A percentile compares a stretch with the other conserved stretches of the same genome.
Evolutionary conservation across 2,329 filamentous ascomycete species (phyloP).

Genomic region (Botrytis medusae): DNA sequence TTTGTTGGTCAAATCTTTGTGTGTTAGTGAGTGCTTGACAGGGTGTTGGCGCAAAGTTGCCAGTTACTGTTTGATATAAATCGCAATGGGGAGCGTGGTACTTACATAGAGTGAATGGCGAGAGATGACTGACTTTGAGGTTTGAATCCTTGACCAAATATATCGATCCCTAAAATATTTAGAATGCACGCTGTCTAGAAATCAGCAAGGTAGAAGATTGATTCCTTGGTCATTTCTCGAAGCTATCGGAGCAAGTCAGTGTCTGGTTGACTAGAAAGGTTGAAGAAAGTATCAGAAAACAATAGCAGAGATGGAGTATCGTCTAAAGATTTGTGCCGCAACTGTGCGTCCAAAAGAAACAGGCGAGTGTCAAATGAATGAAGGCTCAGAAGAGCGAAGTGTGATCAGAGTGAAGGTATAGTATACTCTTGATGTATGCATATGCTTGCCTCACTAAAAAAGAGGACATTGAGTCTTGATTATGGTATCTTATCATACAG

Average conservation of each 20-base stretch:
- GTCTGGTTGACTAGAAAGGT: background rate
- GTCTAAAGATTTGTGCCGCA: background rate
- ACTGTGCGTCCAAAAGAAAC: background rate
- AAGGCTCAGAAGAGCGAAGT: background rate
- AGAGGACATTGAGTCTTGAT: background rate
- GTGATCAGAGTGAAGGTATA: background rate
- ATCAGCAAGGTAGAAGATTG: background rate
- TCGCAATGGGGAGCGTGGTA: background rate
- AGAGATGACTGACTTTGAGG: background rate
- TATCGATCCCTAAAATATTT: background rate
- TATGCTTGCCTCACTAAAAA: background rate
- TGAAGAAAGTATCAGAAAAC: background rate
- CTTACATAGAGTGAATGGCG: background rate
- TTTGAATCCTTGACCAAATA: background rate
- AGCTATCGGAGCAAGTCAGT: background rate
- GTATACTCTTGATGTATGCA: background rate
- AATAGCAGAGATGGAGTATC: background rate
- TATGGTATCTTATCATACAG: constrained; percentile 4
- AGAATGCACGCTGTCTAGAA: background rate
- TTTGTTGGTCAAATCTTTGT: background rate
- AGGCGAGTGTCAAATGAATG: background rate
- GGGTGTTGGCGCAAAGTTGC: no score
- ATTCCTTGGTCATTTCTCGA: background rate
- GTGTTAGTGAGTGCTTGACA: no score
- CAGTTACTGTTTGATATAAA: background rate